Evolutionary conservation across 2,329 filamentous ascomycete genomes (phyloP), one percentile per base, ranked within the genome.

Genomic region (Fusarium coffeatum): DNA sequence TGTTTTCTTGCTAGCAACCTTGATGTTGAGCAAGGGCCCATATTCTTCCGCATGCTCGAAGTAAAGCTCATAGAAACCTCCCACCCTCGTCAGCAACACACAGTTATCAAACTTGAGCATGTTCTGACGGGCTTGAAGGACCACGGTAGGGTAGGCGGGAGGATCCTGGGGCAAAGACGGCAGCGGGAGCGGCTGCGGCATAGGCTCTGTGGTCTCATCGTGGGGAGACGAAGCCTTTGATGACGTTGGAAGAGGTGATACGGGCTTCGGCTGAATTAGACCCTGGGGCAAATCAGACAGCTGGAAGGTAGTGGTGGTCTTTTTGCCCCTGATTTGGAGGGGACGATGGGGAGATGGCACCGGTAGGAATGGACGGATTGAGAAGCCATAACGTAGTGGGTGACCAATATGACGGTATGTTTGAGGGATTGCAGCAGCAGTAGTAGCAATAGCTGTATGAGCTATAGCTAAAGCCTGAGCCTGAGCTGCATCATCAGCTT

Each of bases 1-100:
- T n/a, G 92, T 93, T 79, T 89, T 94, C 78, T 93, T 96, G 58
- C 87, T 87, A 4, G 92, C 90, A 57, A 97, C 89, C 80, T 98
- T 98, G 76, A 99, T 82, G 74, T 94, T 96, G 69, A 99, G 85
- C 46, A 97, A 83, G 2, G 94, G 92, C 3, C 92, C 95, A 78
- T 92, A 92, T 76, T 97, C 90, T 62, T 97, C 92, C 13, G 97
- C 96, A 78, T 99, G 94, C 74, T 97, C 92, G 79, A 98, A 97
- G 82, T 99, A 99, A 62, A 99, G 84, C 87, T 99, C 96, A 80
- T 98, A 99, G 81, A 99, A 99, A 64, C 94, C 91, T 59, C 96
- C 96, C 28, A 99, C 94, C 59, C 95, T 89, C 6, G 96, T 99
- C 64, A 99, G 83, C 10, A 99, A 80, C 41, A 99, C 92, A 80